Percentiles rank a stretch among this genome's conserved stretches.
Evolutionary conservation across 495 filamentous ascomycete genomes (phyloP).

Genomic region (Aspergillus cristatus): DNA sequence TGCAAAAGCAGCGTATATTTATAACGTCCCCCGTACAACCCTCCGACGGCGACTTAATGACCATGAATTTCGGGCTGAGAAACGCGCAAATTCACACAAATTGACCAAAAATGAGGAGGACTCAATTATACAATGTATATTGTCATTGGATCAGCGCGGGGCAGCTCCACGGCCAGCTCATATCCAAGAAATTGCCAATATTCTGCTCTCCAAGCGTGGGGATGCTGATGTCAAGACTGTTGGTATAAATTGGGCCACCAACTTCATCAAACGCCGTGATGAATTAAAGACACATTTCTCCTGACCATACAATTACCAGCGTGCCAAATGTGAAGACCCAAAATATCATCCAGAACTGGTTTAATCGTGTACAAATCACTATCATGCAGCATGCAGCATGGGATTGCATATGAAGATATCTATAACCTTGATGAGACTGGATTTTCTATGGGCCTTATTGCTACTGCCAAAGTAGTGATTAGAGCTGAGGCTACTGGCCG

Average conservation of each 20-base stretch:
- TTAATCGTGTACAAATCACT: conserved; percentile 2
- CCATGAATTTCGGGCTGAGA: too few relatives aligned
- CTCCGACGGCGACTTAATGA: too few relatives aligned
- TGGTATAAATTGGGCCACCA: background rate
- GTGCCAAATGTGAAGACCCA: conserved; percentile 6
- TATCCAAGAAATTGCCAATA: too few relatives aligned
- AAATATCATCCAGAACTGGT: conserved; percentile 1
- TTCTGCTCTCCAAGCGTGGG: too few relatives aligned
- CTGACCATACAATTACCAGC: conserved; percentile 5
- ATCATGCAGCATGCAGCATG: conserved; percentile 23
- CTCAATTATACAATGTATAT: too few relatives aligned
- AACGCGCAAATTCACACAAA: too few relatives aligned
- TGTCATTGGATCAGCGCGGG: too few relatives aligned
- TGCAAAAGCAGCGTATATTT: too few relatives aligned
- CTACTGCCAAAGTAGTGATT: conserved; percentile 15
- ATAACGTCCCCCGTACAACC: too few relatives aligned
- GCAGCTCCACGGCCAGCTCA: too few relatives aligned
- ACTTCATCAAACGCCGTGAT: conserved; percentile 1
- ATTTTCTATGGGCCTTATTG: conserved; percentile 17
- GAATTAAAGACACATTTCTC: conserved; percentile 4
- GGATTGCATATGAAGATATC: conserved; percentile 21
- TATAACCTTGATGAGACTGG: conserved; percentile 39
- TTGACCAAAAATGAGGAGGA: too few relatives aligned
- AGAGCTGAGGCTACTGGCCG: conserved; percentile 9
- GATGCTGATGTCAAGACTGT: too few relatives aligned